Evolutionary conservation across 139 green algal species (phyloP), one percentile per base, ranked within the genome.

Genomic region (Chlorella sorokiniana): DNA sequence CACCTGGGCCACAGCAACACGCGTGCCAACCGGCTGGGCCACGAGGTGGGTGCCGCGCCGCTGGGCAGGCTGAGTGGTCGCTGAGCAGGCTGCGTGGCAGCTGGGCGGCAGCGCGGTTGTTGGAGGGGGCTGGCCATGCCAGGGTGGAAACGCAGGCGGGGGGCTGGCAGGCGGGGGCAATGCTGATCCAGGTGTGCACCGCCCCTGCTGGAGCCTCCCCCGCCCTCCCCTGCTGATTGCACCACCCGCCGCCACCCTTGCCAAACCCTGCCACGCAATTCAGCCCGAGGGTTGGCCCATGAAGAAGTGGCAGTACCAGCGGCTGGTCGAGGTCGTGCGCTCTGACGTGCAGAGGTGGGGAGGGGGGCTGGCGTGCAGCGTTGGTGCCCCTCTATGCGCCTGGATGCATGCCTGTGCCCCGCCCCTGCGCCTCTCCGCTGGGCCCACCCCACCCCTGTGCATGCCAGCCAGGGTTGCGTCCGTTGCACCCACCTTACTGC

Each of bases 201-300:
- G n/a, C n/a, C n/a, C n/a, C n/a, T n/a, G n/a, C n/a, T n/a, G n/a
- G n/a, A n/a, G n/a, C n/a, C n/a, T n/a, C n/a, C n/a, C n/a, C n/a
- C n/a, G n/a, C n/a, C n/a, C n/a, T n/a, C n/a, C n/a, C n/a, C n/a
- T n/a, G n/a, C n/a, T n/a, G n/a, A n/a, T n/a, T n/a, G n/a, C n/a
- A n/a, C n/a, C n/a, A n/a, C n/a, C n/a, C n/a, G n/a, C n/a, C n/a
- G n/a, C 25, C 18, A 65, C 44, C 40, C 2, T 59, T 41, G 16
- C 29, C 9, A 5, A 54, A 54, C 68, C 37, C 2, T 48, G 6
- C 16, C 2, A 1, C 45, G 33, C 37, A 35, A 10, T 68, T 69
- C 81, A 83, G 59, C 62, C 81, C 23, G 73, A 79, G 51, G 73
- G 73, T 14, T 79, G 73, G 73, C 40, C 40, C 37, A 51, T 79